Base-by-base conservation (phyloP, 805 yeast species). In the Metschnikowia similis region DNA sequence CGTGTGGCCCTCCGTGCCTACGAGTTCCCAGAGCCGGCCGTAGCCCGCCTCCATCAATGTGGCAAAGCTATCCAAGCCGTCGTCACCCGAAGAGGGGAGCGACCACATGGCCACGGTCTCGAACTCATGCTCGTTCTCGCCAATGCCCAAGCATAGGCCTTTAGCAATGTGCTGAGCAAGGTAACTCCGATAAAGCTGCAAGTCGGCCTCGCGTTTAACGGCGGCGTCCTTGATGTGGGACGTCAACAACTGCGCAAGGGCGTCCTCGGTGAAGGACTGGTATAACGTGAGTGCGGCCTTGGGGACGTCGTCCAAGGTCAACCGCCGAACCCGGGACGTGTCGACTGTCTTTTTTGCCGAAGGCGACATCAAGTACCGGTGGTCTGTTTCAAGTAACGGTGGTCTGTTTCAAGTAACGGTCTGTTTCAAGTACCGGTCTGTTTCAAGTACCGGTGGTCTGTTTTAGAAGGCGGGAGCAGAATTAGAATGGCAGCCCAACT, bases 51-150 rank as follows among this genome's bases (percentile, higher is more conserved):
- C 71, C 66, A 79, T 71, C 54, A 81, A 61, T 21, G 76, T 77
- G 37, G 72, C 54, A 58, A 74, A 77, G 44, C 74, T 67, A 45
- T 79, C 81, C 41, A 77, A 60, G 2, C 77, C 76, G 8, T 67
- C 71, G 6, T 59, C 63, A 4, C 57, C 59, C 8, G 75, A 70
- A 10, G 69, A 72, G 5, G 84, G 84, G 29, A 66, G 66, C 10
- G 80, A 67, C 83, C 83, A 81, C 26, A 79, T 61, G 6, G 81
- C 76, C 31, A 80, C 84, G 7, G 83, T 75, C 65, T 80, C 83
- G 60, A 76, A 81, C 4, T 59, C 60, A 0, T 58, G 59, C 0
- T 55, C 64, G 10, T 69, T 66, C 48, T 81, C 83, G 49, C 77
- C 76, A 34, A 79, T 66, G 4, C 77, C 84, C 27, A 79, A 59